A percentile compares a stretch with the other conserved stretches of the same genome.
Evolutionary conservation across 2,329 filamentous ascomycete species (phyloP).

Genomic region (Cordyceps cicadae): DNA sequence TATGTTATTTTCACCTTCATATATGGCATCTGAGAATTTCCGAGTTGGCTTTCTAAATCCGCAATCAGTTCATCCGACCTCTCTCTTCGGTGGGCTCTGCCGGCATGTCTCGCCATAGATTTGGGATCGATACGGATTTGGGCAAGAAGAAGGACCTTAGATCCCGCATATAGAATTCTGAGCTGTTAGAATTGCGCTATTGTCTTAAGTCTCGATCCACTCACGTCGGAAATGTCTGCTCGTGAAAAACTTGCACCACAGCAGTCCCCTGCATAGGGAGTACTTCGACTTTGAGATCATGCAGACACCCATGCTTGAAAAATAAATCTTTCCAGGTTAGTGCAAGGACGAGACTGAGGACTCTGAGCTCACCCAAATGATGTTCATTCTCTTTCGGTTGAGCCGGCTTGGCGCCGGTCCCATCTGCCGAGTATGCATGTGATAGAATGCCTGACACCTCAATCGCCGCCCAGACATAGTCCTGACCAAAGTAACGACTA

Average conservation of each 20-base stretch:
- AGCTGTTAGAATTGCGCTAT: not conserved
- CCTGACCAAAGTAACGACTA: slow-evolving; percentile 10
- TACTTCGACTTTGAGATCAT: slow-evolving; percentile 40
- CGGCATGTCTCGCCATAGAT: slow-evolving; percentile 3
- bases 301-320: slow-evolving; percentile 39
- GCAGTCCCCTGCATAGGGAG: slow-evolving; percentile 31
- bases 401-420: not conserved
- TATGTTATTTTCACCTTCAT: slow-evolving; percentile 46
- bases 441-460: slow-evolving; percentile 16
- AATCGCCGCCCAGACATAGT: slow-evolving; percentile 14
- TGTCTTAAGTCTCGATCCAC: slow-evolving; percentile 9
- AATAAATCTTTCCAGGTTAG: slow-evolving; percentile 21
- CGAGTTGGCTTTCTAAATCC: slow-evolving; percentile 50
- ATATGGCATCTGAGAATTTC: slow-evolving; percentile 39
- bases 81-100: slow-evolving; percentile 23
- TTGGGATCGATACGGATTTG: slow-evolving; percentile 30
- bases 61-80: slow-evolving; percentile 49
- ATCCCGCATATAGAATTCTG: slow-evolving; percentile 36
- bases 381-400: slow-evolving; percentile 6
- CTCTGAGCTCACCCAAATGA: not conserved
- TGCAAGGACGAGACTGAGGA: not conserved
- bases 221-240: slow-evolving; percentile 35
- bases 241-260: slow-evolving; percentile 39
- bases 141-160: slow-evolving; percentile 40
- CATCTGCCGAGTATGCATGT: slow-evolving; percentile 10